Conservation (phyloP, 768 basidiomycete genomes). For the Suillus discolor region DNA sequence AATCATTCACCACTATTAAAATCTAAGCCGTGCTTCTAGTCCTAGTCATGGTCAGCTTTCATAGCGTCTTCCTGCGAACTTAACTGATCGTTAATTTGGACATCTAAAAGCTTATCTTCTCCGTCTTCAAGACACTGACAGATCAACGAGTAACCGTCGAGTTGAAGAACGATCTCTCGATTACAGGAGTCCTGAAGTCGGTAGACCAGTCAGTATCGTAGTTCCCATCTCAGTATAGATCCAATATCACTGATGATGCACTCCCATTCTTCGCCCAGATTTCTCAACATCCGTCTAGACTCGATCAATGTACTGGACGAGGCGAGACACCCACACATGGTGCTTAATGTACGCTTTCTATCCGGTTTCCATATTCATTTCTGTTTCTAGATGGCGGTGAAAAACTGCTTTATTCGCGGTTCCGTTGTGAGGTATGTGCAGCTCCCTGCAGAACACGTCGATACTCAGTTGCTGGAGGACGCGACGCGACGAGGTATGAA, state of each 20-base stretch:
- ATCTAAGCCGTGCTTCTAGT: not conserved
- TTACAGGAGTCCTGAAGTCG: slow-evolving; percentile 93
- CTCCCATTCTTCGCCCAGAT: slow-evolving; percentile 46
- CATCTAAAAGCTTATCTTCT: slow-evolving; percentile 78
- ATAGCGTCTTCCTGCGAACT: slow-evolving; percentile 14
- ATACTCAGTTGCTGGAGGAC: slow-evolving; percentile 94
- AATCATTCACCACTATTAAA: not conserved
- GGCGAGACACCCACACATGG: slow-evolving; percentile 97
- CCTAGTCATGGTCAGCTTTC: slow-evolving; percentile 27
- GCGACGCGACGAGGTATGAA: slow-evolving; percentile 88
- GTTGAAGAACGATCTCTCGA: slow-evolving; percentile 97
- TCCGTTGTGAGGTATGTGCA: slow-evolving; percentile 98
- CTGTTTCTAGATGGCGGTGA: slow-evolving; percentile 85
- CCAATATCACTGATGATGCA: slow-evolving; percentile 5
- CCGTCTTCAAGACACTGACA: slow-evolving; percentile 98
- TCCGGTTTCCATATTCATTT: slow-evolving; percentile 1
- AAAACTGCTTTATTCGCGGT: slow-evolving; percentile 98
- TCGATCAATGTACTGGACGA: slow-evolving; percentile 92
- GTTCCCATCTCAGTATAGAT: not conserved
- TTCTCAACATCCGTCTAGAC: slow-evolving; percentile 95
- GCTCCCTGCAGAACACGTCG: slow-evolving; percentile 88
- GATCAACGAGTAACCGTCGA: slow-evolving; percentile 97
- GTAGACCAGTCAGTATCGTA: slow-evolving; percentile 85
- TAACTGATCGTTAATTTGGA: not conserved
- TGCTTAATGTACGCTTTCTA: slow-evolving; percentile 26